Evolutionary conservation across 768 basidiomycete genomes (phyloP), one percentile per base, ranked within the genome.

Genomic region (Russula foetens): DNA sequence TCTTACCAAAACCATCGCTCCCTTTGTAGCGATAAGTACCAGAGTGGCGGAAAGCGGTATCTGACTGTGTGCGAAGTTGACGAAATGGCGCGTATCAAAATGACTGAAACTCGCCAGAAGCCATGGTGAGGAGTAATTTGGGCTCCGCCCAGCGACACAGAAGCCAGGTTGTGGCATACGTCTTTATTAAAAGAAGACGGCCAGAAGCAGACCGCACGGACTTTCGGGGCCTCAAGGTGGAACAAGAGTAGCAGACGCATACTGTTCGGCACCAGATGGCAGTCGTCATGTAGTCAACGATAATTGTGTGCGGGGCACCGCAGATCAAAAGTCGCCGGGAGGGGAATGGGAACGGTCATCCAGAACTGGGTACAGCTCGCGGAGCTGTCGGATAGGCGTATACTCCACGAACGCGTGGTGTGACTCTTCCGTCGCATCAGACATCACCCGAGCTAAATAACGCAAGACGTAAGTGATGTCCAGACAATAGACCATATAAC

Each of bases 321-420:
- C 61, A 41, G 45, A 47, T 62, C 55, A 23, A 44, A 62, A 58
- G 51, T 47, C 56, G 17, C 61, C 61, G 60, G n/a, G 43, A 43
- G 2, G 14, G 14, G 29, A 31, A 54, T 28, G 39, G 17, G 29
- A 39, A 29, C 35, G 23, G 39, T 14, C 23, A 35, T 33, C 61
- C 61, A 26, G 50, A 62, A 58, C 35, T 21, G 52, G 35, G 60
- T 53, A 48, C 24, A 11, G n/a, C 23, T 62, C 51, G 56, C 60
- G 60, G 56, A 51, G 45, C 21, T 17, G 45, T 33, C 61, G 56
- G 61, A 28, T 35, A 26, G 35, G 39, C 6, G 48, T 23, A 26
- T 8, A 19, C 45, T 39, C 39, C 44, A 44, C 24, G 24, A 41
- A 60, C 53, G 46, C 46, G 19, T 45, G 58, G 29, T 15, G 26